A percentile compares a stretch with the other conserved stretches of the same genome.
Evolutionary conservation across 805 yeast species (phyloP).

Genomic region (Komagataella populi): DNA sequence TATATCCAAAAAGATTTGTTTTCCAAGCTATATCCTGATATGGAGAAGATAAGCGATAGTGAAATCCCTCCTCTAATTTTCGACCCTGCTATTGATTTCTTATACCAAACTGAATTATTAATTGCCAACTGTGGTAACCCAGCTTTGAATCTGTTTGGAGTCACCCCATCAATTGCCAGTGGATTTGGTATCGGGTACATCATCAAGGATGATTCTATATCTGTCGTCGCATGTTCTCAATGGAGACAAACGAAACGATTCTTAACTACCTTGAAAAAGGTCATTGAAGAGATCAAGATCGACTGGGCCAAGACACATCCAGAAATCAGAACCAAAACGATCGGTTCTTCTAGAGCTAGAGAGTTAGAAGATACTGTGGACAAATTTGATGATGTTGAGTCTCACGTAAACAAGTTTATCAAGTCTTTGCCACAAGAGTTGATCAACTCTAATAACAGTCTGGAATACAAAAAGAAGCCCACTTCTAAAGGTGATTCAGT

Average conservation of each 20-base stretch:
- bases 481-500: slow-evolving; percentile 2
- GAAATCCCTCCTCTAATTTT: slow-evolving; percentile 29
- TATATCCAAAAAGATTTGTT: slow-evolving; percentile 34
- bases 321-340: neutral
- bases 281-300: slow-evolving; percentile 29
- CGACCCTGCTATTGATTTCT: slow-evolving; percentile 20
- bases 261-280: slow-evolving; percentile 36
- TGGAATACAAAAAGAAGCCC: slow-evolving; percentile 1
- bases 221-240: slow-evolving; percentile 39
- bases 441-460: slow-evolving; percentile 13
- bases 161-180: slow-evolving; percentile 43
- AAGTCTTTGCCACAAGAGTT: slow-evolving; percentile 19
- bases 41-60: slow-evolving; percentile 18
- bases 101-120: slow-evolving; percentile 22
- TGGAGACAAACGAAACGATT: slow-evolving; percentile 48
- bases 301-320: slow-evolving; percentile 14
- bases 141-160: slow-evolving; percentile 41
- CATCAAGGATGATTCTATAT: slow-evolving; percentile 35
- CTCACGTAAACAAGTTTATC: slow-evolving; percentile 13
- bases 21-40: slow-evolving; percentile 28
- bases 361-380: slow-evolving; percentile 3
- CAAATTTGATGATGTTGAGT: slow-evolving; percentile 4
- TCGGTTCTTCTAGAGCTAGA: slow-evolving; percentile 4
- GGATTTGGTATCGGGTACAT: slow-evolving; percentile 49
- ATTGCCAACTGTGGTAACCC: slow-evolving; percentile 51